phyloP scores from a whole-genome alignment of 106 monocot species.

The Ottelia alismoides region DNA sequence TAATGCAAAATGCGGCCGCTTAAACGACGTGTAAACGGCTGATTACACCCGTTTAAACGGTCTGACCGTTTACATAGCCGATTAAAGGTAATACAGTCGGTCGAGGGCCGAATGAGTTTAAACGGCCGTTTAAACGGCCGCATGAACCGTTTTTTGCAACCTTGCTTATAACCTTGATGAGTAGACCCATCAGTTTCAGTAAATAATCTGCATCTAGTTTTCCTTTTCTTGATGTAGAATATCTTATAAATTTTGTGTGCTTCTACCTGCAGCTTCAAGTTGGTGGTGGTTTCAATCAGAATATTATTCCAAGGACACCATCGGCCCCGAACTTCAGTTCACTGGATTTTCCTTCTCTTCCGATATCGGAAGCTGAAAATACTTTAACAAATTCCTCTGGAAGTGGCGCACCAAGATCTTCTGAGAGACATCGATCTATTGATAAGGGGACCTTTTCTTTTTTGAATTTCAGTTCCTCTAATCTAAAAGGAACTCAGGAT shows the following conservation, averaged over 20 bases:
- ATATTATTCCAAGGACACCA: slow-evolving; percentile 29
- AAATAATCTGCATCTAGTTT: neutral
- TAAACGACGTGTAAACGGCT: too few relatives aligned
- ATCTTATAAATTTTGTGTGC: neutral
- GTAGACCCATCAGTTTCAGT: too few relatives aligned
- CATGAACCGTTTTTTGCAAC: too few relatives aligned
- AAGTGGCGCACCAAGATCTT: slow-evolving; percentile 21
- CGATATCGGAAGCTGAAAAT: slow-evolving; percentile 28
- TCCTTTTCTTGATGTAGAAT: neutral
- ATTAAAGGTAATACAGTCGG: too few relatives aligned
- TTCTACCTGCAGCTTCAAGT: slow-evolving; percentile 45
- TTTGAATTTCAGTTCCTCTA: slow-evolving; percentile 16
- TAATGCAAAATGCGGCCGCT: too few relatives aligned
- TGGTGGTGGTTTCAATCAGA: slow-evolving; percentile 43
- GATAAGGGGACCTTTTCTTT: slow-evolving; percentile 9
- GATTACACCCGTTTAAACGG: too few relatives aligned
- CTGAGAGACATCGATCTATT: slow-evolving; percentile 20
- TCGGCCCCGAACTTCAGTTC: slow-evolving; percentile 31
- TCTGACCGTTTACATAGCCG: too few relatives aligned
- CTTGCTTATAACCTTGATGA: too few relatives aligned
- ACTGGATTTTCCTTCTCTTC: slow-evolving; percentile 43
- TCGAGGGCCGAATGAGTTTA: too few relatives aligned
- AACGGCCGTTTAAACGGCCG: too few relatives aligned
- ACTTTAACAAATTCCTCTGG: slow-evolving; percentile 18
- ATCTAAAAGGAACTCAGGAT: slow-evolving; percentile 25